Percentiles rank a stretch among this genome's conserved stretches.
Conservation (phyloP, 2,329 filamentous ascomycete genomes). For the Alternaria triticina region DNA sequence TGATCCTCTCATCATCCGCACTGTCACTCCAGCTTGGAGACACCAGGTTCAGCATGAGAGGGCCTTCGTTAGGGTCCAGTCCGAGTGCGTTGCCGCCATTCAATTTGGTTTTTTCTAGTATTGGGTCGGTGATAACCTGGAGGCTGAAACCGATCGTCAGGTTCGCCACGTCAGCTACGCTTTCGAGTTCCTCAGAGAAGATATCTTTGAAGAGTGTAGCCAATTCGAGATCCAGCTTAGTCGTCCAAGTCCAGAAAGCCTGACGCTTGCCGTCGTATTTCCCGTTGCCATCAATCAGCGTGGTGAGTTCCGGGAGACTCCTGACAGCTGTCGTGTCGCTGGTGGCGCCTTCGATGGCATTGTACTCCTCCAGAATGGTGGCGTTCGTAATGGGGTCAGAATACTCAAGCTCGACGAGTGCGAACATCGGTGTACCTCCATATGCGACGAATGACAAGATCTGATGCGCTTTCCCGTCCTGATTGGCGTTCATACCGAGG, state of each 20-base stretch:
- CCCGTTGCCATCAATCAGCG: not conserved
- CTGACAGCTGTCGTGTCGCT: constrained; percentile 24
- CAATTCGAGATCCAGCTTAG: constrained; percentile 32
- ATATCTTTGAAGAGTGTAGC: constrained; percentile 26
- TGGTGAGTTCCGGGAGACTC: constrained; percentile 30
- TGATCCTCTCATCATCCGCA: constrained; percentile 31
- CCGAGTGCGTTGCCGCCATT: constrained; percentile 39
- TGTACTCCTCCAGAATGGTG: constrained; percentile 34
- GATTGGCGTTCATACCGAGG: constrained; percentile 24
- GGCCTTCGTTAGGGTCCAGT: constrained; percentile 25
- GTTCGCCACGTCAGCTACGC: constrained; percentile 19
- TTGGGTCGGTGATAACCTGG: constrained; percentile 35
- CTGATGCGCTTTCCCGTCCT: constrained; percentile 34
- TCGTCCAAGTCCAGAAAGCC: constrained; percentile 36
- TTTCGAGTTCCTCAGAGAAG: constrained; percentile 30
- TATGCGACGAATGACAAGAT: constrained; percentile 32
- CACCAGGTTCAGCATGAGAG: constrained; percentile 22
- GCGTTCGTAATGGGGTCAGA: constrained; percentile 31
- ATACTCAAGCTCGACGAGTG: constrained; percentile 26
- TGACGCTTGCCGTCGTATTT: constrained; percentile 20
- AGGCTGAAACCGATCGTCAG: constrained; percentile 28
- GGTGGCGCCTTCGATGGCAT: constrained; percentile 22
- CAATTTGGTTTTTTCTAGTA: constrained; percentile 27
- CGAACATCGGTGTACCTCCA: constrained; percentile 19
- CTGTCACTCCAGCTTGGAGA: constrained; percentile 28